Conservation (phyloP, 2,329 filamentous ascomycete species). For the Colletotrichum viniferum region DNA sequence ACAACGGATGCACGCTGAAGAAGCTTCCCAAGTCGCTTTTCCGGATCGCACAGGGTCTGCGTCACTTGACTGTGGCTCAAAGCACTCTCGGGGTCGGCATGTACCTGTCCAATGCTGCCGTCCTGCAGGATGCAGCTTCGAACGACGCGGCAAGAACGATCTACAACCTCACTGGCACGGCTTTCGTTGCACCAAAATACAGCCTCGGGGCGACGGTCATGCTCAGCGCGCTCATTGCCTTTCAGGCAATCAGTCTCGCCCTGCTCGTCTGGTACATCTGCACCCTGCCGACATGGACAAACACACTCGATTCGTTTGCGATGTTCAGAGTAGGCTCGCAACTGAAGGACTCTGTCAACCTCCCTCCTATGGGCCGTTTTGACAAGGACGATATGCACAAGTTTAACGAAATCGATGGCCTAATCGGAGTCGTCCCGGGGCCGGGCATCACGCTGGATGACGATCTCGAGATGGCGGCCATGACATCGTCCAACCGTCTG, state of each 20-base stretch:
- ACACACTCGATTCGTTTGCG: constrained; percentile 16
- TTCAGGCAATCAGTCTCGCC: constrained; percentile 5
- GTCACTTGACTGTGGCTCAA: constrained; percentile 2
- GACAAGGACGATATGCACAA: not conserved
- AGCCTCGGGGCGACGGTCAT: not conserved
- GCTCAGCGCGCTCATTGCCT: constrained; percentile 9
- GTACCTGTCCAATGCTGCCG: constrained; percentile 16
- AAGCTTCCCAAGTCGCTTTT: constrained; percentile 8
- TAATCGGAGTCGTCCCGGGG: not conserved
- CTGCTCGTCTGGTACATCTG: constrained; percentile 17
- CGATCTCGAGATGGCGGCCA: constrained; percentile 3
- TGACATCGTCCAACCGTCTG: not conserved
- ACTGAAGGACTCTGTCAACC: not conserved
- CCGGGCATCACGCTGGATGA: not conserved
- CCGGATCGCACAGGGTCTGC: constrained; percentile 10
- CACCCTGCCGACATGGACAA: constrained; percentile 18
- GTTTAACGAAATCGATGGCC: not conserved
- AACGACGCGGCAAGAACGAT: constrained; percentile 19
- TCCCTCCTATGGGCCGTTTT: not conserved
- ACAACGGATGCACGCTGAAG: constrained; percentile 6
- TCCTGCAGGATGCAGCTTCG: constrained; percentile 4
- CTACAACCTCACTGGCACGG: constrained; percentile 8
- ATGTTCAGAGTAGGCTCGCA: constrained; percentile 15
- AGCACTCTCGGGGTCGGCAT: constrained; percentile 20
- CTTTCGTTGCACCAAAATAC: not conserved